Evolutionary conservation across 306 rosid genomes (phyloP).

Genomic region (Gastrolobium villosum): DNA sequence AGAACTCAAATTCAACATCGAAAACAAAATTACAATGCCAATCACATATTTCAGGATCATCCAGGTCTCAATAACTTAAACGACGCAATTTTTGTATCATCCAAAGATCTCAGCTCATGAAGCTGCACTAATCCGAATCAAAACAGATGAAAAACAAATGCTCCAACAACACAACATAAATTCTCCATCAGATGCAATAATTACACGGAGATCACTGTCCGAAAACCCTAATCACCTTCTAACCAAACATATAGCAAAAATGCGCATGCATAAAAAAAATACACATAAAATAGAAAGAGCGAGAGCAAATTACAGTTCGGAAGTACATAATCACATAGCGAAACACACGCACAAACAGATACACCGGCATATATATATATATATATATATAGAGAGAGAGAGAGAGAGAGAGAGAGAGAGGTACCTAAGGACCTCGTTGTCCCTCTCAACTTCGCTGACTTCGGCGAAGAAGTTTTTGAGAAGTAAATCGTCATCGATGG

Average conservation of each 20-base stretch:
- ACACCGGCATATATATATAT: not conserved
- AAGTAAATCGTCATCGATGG: constrained; percentile 78
- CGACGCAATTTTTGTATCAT: constrained; percentile 18
- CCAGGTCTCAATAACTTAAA: not conserved
- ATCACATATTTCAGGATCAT: constrained; percentile 19
- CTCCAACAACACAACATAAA: constrained; percentile 16
- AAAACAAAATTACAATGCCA: constrained; percentile 34
- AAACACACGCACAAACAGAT: not conserved
- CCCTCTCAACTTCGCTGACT: constrained; percentile 99
- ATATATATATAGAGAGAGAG: no score
- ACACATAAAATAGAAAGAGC: not conserved
- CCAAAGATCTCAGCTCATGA: constrained; percentile 25
- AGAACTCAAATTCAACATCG: constrained; percentile 23
- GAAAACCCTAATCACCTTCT: constrained; percentile 44
- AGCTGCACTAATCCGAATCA: constrained; percentile 20
- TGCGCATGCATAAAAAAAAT: not conserved
- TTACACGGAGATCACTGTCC: not conserved
- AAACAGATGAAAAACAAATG: constrained; percentile 19
- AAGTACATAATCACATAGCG: not conserved
- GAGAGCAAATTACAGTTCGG: constrained; percentile 11
- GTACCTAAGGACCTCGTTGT: constrained; percentile 88
- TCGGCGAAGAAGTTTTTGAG: constrained; percentile 96
- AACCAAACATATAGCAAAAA: constrained; percentile 1
- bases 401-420: constrained; percentile 11
- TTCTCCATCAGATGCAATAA: constrained; percentile 28